These are phyloP conservation scores for Collybia sordida DNA, from an alignment of 768 basidiomycete species.

Conservation along the genomic window DNA sequence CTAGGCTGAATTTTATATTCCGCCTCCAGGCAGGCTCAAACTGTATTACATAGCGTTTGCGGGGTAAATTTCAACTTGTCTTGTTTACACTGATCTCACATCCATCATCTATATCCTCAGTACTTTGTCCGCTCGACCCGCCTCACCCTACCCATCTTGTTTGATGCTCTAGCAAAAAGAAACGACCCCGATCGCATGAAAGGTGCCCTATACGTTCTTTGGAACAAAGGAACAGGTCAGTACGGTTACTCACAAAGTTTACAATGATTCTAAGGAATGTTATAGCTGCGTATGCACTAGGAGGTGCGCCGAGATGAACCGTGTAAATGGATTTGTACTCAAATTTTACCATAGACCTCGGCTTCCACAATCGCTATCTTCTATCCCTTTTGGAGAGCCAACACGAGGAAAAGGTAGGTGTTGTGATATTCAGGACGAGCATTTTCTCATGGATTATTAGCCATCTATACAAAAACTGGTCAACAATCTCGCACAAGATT, in stretches of 20 bases:
- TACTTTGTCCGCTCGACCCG: conserved; percentile 73
- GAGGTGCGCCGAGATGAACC: conserved; percentile 42
- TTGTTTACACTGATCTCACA: conserved; percentile 5
- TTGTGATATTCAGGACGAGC: background rate
- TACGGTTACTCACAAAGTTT: conserved; percentile 2
- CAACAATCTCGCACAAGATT: conserved; percentile 60
- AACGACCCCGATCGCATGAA: conserved; percentile 94
- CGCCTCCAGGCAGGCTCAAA: conserved; percentile 60
- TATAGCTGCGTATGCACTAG: conserved; percentile 66
- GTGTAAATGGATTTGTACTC: background rate
- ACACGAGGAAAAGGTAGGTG: conserved; percentile 77
- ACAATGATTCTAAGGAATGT: conserved; percentile 8
- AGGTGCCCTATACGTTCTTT: conserved; percentile 82
- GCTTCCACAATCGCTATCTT: conserved; percentile 56
- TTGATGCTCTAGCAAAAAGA: conserved; percentile 65
- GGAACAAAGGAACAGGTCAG: conserved; percentile 70
- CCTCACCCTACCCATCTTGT: conserved; percentile 58
- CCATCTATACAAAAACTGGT: conserved; percentile 78
- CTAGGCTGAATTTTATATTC: conserved; percentile 1
- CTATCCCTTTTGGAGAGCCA: conserved; percentile 70
- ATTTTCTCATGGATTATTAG: conserved; percentile 29
- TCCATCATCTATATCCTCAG: conserved; percentile 33
- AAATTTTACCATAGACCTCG: conserved; percentile 43
- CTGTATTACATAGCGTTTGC: conserved; percentile 60
- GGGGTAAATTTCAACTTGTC: conserved; percentile 45